A percentile compares a stretch with the other conserved stretches of the same genome.
phyloP scores from a whole-genome alignment of 495 filamentous ascomycete species.

The Aspergillus indologenus region DNA sequence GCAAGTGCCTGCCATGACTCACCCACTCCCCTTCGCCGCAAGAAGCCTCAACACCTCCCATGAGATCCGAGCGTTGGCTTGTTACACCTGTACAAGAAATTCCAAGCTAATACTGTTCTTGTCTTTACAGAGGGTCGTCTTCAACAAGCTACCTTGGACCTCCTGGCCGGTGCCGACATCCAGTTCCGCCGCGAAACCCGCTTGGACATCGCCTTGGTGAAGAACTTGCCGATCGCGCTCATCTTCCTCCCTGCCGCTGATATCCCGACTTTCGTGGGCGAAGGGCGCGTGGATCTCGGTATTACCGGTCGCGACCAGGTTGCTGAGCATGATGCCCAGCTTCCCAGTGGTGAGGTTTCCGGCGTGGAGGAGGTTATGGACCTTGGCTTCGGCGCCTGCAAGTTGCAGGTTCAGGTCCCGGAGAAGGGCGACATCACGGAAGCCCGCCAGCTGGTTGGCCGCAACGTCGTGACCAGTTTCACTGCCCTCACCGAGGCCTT shows the following conservation, averaged over 20 bases:
- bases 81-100: slow-evolving; percentile 5
- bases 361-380: slow-evolving; percentile 82
- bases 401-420: slow-evolving; percentile 92
- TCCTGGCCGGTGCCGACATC: slow-evolving; percentile 89
- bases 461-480: slow-evolving; percentile 94
- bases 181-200: slow-evolving; percentile 92
- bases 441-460: slow-evolving; percentile 80
- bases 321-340: slow-evolving; percentile 77
- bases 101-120: slow-evolving; percentile 1
- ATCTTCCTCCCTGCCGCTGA: slow-evolving; percentile 96
- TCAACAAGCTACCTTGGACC: slow-evolving; percentile 77
- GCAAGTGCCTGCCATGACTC: slow-evolving; percentile 52
- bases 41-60: slow-evolving; percentile 3
- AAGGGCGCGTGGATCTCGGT: slow-evolving; percentile 88
- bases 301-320: slow-evolving; percentile 95
- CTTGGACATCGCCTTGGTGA: slow-evolving; percentile 92
- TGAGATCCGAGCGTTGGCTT: slow-evolving; percentile 6
- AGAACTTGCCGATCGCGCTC: slow-evolving; percentile 91
- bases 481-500: slow-evolving; percentile 75
- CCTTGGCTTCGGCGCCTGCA: slow-evolving; percentile 85
- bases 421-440: slow-evolving; percentile 70
- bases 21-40: slow-evolving; percentile 5
- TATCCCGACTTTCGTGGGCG: slow-evolving; percentile 94
- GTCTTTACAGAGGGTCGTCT: slow-evolving; percentile 78
- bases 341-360: slow-evolving; percentile 53